Evolutionary conservation across 1,284 basidiomycete genomes (phyloP), one percentile per base, ranked within the genome.

Genomic region (Ustilago bromivora): DNA sequence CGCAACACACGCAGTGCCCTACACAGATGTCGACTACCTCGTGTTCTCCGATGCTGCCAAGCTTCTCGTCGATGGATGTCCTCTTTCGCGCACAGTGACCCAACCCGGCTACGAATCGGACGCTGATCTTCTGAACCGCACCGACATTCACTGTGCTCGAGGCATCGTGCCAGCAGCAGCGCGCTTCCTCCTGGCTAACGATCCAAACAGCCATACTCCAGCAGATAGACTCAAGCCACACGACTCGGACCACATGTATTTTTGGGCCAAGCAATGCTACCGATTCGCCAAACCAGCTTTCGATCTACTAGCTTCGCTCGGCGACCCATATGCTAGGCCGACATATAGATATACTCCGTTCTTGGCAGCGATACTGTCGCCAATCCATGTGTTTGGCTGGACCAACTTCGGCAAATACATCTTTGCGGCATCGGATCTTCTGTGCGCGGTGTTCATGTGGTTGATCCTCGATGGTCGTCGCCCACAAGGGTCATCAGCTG

Each of bases 261-360:
- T 56, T 53, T 54, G 66, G 58, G 76, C 65, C 66, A 62, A 57
- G 28, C 58, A 49, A 36, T 63, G 63, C 55, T 84, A 76, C 60
- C 47, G 59, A 12, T 28, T 84, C 19, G 68, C 76, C 10, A 71
- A 76, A 8, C 79, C 79, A 6, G 52, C 76, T 1, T 83, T 85
- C 38, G 58, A 72, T 11, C 41, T 74, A 3, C 61, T 85, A 1
- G 84, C 83, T 9, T 53, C 70, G 11, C 13, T 84, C 8, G 84
- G 81, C 70, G 96, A 95, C 81, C 97, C 97, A 3, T 99, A 98
- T 85, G 90, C 89, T n/a, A 90, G 96, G 55, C 91, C 92, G 73
- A 99, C 97, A 1, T 99, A 97, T 86, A 92, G 96, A 5, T 99
- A 99, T 86, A 99, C 96, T 1, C 96, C 96, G 4, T 88, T 99